Base-by-base conservation (phyloP, 2,329 filamentous ascomycete genomes). In the Calonectria pteridis region DNA sequence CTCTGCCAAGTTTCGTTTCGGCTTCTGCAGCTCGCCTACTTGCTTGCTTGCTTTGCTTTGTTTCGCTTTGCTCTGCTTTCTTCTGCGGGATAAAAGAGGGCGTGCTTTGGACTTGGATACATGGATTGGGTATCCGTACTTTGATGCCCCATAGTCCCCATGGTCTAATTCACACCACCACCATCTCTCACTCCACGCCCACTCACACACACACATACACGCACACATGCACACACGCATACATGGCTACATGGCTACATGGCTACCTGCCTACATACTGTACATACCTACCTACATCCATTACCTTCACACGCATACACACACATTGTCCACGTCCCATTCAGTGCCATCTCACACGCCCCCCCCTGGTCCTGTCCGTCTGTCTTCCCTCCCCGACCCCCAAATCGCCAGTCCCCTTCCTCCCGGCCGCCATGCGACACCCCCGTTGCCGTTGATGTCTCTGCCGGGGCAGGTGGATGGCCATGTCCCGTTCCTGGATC, bases 41-140 rank as follows among this genome's bases (percentile, higher is more conserved):
- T 53, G 65, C 31, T 59, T 46, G 40, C 40, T 46, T 46, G 18
- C 46, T 70, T 35, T 35, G 26, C 31, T 31, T 9, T 35, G 33
- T 9, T 31, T 9, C 13, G 33, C 33, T 35, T 11, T 35, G 33
- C 33, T 35, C n/a, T 46, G 18, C 46, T 70, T 35, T 50, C 75
- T 76, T 77, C 79, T 84, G 83, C 83, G 81, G 83, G 82, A 82
- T 81, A 83, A 82, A 83, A 79, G 81, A 81, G 79, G 77, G 79
- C 79, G 82, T 80, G 75, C 70, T 73, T 75, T 75, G 63, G 62
- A 49, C 59, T 58, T 64, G 50, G 78, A 81, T 83, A 79, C 81
- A 77, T 84, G 81, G 79, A 84, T 85, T 84, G 84, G 84, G 84
- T 84, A 85, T 81, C 83, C 82, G 75, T 84, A 84, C 83, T 11